These are phyloP conservation scores for Forsythia viridissima DNA, from an alignment of 257 asterid species.

Conservation along the genomic window DNA sequence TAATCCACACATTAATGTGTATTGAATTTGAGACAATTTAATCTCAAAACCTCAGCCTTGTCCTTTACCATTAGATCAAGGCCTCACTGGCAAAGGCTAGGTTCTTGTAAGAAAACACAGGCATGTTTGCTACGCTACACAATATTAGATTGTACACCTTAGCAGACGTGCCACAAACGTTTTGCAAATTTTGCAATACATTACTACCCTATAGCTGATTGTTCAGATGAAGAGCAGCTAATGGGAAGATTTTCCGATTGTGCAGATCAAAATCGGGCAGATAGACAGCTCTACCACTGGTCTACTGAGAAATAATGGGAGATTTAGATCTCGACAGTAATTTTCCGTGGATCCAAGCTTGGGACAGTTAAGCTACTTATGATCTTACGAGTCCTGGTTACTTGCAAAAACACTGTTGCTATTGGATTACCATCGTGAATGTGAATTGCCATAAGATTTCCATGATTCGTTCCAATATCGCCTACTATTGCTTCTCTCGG, in stretches of 20 bases:
- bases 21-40: neutral
- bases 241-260: neutral
- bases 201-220: neutral
- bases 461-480: slow-evolving; percentile 52
- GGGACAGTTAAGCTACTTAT: neutral
- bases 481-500: slow-evolving; percentile 56
- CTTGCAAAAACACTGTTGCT: neutral
- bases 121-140: neutral
- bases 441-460: slow-evolving; percentile 37
- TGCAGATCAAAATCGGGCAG: neutral
- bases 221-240: neutral
- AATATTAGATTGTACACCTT: neutral
- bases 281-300: neutral
- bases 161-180: neutral
- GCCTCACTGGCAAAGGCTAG: neutral
- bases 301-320: neutral
- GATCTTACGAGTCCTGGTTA: neutral
- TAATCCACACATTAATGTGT: neutral
- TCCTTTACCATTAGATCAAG: neutral
- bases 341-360: neutral
- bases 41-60: slow-evolving; percentile 2
- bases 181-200: neutral
- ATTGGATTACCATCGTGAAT: slow-evolving; percentile 44
- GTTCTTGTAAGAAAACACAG: neutral
- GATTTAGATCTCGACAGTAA: neutral